A percentile compares a stretch with the other conserved stretches of the same genome.
Evolutionary conservation across 2,329 filamentous ascomycete genomes (phyloP).

Genomic region (Pseudophaeomoniella oleicola): DNA sequence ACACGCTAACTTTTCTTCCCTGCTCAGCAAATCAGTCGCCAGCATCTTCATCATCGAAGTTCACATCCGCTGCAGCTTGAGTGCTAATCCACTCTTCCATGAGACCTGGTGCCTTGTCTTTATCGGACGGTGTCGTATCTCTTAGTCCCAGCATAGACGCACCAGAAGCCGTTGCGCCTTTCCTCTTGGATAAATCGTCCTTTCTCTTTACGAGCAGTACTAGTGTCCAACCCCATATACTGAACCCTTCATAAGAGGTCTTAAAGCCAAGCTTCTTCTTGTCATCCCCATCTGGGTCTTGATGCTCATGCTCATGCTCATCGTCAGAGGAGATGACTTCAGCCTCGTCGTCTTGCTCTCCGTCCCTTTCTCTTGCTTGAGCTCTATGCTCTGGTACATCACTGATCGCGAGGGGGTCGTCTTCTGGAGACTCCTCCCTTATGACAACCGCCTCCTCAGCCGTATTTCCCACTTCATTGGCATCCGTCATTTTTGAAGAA

Average conservation of each 20-base stretch:
- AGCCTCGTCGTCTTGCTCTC: conserved; percentile 8
- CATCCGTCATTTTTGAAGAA: conserved; percentile 44
- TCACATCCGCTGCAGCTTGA: not conserved
- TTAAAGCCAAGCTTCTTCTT: conserved; percentile 85
- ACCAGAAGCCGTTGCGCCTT: conserved; percentile 13
- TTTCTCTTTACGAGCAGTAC: conserved; percentile 78
- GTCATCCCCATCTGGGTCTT: conserved; percentile 37
- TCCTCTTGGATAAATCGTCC: conserved; percentile 28
- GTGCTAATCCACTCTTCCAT: not conserved
- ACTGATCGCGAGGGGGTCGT: conserved; percentile 28
- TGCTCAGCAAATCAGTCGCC: no score
- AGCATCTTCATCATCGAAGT: not conserved
- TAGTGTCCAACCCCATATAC: conserved; percentile 83
- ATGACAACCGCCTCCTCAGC: conserved; percentile 22
- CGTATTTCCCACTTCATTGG: conserved; percentile 19
- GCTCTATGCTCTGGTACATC: conserved; percentile 31
- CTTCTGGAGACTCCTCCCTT: conserved; percentile 48
- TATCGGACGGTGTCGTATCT: not conserved
- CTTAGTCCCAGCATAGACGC: not conserved
- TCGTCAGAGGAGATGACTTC: conserved; percentile 5
- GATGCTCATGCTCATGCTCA: not conserved
- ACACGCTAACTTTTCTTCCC: no score
- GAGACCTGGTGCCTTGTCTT: not conserved
- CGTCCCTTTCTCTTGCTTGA: conserved; percentile 5
- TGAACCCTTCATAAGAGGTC: conserved; percentile 87